phyloP scores from a whole-genome alignment of 140 eudicot species.

The Bidens hawaiensis region DNA sequence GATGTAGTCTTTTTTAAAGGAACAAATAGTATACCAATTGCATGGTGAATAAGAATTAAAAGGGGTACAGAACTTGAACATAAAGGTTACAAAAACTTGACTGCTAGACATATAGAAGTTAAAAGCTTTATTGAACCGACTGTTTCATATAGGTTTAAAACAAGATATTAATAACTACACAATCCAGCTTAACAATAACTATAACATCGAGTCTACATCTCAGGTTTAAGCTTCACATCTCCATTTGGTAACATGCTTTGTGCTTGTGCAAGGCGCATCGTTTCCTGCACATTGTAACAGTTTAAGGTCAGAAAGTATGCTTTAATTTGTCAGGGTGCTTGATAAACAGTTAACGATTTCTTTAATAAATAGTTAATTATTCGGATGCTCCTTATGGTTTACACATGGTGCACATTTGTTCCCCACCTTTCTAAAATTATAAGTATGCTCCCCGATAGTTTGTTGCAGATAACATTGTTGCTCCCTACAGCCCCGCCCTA shows the following conservation, averaged over 20 bases:
- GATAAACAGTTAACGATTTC: too few species aligned
- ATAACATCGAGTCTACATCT: constrained; percentile 30
- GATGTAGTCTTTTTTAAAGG: too few species aligned
- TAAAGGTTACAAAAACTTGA: background rate
- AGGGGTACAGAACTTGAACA: background rate
- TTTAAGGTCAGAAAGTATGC: constrained; percentile 3
- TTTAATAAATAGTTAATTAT: too few species aligned
- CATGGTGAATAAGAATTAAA: background rate
- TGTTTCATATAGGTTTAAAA: constrained; percentile 4
- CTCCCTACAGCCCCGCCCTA: too few species aligned
- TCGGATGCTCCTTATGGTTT: too few species aligned
- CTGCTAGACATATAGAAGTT: background rate
- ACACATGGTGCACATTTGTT: too few species aligned
- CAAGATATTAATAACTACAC: background rate
- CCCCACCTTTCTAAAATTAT: too few species aligned
- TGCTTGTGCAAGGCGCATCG: constrained; percentile 64
- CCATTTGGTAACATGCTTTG: constrained; percentile 76
- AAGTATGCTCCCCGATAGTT: too few species aligned
- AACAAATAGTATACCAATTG: background rate
- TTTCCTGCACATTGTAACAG: constrained; percentile 47
- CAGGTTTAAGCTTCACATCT: constrained; percentile 68
- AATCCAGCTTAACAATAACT: constrained; percentile 5
- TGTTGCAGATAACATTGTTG: too few species aligned
- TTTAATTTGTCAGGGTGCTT: too few species aligned
- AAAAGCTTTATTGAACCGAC: background rate